phyloP scores from a whole-genome alignment of 768 basidiomycete species.

The Clitopilus passeckerianus region DNA sequence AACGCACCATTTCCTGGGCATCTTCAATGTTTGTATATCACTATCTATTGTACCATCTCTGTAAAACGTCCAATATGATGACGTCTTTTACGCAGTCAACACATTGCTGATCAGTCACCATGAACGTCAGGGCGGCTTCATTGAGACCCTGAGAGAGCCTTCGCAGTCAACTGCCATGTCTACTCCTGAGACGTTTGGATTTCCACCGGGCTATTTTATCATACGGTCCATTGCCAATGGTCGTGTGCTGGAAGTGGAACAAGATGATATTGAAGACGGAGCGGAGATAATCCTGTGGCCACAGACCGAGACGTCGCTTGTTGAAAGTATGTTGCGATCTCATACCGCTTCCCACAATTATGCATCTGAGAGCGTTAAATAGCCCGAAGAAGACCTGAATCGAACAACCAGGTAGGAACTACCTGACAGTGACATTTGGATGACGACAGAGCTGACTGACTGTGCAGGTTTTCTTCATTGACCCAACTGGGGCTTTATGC shows the following conservation, averaged over 20 bases:
- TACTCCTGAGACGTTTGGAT: conserved; percentile 32
- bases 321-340: conserved; percentile 54
- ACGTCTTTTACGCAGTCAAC: neutral
- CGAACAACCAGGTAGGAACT: conserved; percentile 65
- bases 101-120: no score
- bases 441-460: neutral
- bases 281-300: conserved; percentile 62
- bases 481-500: conserved; percentile 70
- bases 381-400: conserved; percentile 65
- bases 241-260: conserved; percentile 53
- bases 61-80: neutral
- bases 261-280: conserved; percentile 53
- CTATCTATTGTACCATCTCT: neutral
- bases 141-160: no score
- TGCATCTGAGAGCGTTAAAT: neutral
- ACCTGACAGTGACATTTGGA: conserved; percentile 12
- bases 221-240: conserved; percentile 49
- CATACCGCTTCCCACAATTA: neutral
- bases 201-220: conserved; percentile 59
- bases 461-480: conserved; percentile 76
- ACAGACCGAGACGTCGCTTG: conserved; percentile 70
- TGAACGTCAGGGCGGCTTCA: neutral
- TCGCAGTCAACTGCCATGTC: conserved; percentile 14
- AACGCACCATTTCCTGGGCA: neutral
- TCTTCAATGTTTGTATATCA: neutral